Evolutionary conservation across 352 stramenopile species (phyloP), one percentile per base, ranked within the genome.

Genomic region (Lagenidium giganteum): DNA sequence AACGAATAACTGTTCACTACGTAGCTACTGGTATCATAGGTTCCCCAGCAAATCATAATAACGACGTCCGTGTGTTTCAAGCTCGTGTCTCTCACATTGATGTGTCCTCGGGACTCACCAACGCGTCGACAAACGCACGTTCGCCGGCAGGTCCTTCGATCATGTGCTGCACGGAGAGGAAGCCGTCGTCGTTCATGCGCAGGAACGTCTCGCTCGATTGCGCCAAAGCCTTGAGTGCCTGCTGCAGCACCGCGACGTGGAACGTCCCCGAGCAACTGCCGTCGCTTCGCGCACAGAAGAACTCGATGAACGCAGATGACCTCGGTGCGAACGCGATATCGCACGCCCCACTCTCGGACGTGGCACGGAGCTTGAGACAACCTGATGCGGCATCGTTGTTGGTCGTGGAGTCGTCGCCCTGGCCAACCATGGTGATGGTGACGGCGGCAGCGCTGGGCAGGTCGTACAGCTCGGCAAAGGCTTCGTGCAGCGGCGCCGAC

Each of bases 81-180:
- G n/a, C n/a, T n/a, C n/a, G n/a, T n/a, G n/a, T n/a, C n/a, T n/a
- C n/a, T n/a, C n/a, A n/a, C n/a, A 68, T 54, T 7, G 64, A 76
- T 22, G 73, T 67, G 27, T 90, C 81, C 42, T 93, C 81, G 3
- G 77, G 78, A 53, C 81, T 87, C 36, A 93, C 78, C 16, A 91
- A 53, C 14, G 71, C 79, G 37, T 93, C 81, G 7, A 91, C 67
- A 39, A 93, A 93, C 8, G 76, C 78, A 37, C 83, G 87, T 16
- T 90, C 70, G 32, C 78, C 78, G 17, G 70, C 72, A 8, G 71
- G 70, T 22, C 61, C 77, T 40, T 85, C 67, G 28, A 86, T 61
- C 78, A 90, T 87, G 57, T 90, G 78, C 60, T 93, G 81, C 39
- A 93, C 69, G 1, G 81, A 93, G 30, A 90, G 46, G 40, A 91